phyloP scores from a whole-genome alignment of 352 stramenopile species.

The Blastocystis sp. region DNA sequence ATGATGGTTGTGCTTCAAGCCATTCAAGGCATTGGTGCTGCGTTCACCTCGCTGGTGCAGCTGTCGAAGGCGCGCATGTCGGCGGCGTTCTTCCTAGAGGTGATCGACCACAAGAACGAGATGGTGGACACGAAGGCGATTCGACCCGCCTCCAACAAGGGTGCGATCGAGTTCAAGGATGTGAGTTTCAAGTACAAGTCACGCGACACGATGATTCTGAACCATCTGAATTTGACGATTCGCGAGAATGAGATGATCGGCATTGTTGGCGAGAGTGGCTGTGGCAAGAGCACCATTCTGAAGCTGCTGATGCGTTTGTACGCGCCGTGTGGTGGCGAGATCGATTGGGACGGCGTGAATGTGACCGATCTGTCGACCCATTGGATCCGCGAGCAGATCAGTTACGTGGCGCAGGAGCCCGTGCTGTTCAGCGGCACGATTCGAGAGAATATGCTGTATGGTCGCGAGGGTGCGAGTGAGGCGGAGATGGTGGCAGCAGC shows the following conservation, averaged over 20 bases:
- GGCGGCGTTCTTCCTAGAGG: conserved; percentile 49
- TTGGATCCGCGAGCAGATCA: conserved; percentile 76
- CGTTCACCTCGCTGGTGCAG: conserved; percentile 75
- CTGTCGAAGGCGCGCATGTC: conserved; percentile 23
- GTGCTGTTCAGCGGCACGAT: conserved; percentile 81
- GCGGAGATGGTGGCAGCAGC: conserved; percentile 78
- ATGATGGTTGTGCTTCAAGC: conserved; percentile 79
- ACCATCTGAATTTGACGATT: conserved; percentile 70
- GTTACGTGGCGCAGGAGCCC: conserved; percentile 86
- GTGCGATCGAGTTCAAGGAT: conserved; percentile 72
- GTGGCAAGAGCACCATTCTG: conserved; percentile 72
- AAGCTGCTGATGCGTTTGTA: conserved; percentile 73
- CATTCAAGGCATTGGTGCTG: conserved; percentile 77
- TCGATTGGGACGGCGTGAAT: conserved; percentile 12
- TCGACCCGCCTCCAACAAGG: neutral
- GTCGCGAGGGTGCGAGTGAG: conserved; percentile 75
- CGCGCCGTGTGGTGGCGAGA: conserved; percentile 41
- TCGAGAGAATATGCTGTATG: conserved; percentile 79
- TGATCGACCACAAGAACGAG: conserved; percentile 52
- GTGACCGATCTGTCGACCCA: conserved; percentile 23
- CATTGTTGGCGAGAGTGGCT: conserved; percentile 72
- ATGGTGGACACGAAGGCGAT: conserved; percentile 5
- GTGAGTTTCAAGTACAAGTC: conserved; percentile 73
- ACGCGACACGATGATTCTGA: conserved; percentile 70
- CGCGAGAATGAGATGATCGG: conserved; percentile 68